Conservation (phyloP, 2,329 filamentous ascomycete species). For the Fusarium burgessii region DNA sequence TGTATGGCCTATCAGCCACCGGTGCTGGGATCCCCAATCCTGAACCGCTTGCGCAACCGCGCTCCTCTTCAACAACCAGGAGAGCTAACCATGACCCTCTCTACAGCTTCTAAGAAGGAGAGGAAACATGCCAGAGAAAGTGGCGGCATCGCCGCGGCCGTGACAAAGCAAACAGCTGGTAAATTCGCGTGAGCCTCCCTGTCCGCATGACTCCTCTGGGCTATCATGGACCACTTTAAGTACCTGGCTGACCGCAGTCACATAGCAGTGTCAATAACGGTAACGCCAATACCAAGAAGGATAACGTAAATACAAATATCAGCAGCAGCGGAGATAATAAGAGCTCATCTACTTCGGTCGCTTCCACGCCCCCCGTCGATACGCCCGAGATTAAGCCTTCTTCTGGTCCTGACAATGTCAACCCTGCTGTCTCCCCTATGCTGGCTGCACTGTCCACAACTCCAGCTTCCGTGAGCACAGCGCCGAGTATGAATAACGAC, state of each 20-base stretch:
- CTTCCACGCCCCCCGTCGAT: constrained; percentile 58
- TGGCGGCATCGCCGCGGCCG: constrained; percentile 64
- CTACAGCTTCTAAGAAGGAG: constrained; percentile 62
- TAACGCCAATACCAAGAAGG: constrained; percentile 49
- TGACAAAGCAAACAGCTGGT: constrained; percentile 64
- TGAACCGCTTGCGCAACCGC: constrained; percentile 33
- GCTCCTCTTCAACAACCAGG: constrained; percentile 16
- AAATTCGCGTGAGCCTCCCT: constrained; percentile 62
- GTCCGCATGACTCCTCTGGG: constrained; percentile 47
- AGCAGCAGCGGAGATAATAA: constrained; percentile 51
- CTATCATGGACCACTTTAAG: constrained; percentile 20
- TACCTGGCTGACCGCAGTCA: constrained; percentile 44
- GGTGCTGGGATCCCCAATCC: background rate
- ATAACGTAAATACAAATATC: constrained; percentile 41
- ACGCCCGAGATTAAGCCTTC: constrained; percentile 61
- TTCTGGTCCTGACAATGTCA: constrained; percentile 57
- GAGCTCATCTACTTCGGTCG: constrained; percentile 55
- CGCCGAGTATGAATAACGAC: constrained; percentile 60
- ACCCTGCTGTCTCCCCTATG: constrained; percentile 58
- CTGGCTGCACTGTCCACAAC: constrained; percentile 62
- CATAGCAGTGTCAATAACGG: constrained; percentile 40
- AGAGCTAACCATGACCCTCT: constrained; percentile 45
- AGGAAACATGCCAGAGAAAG: constrained; percentile 67
- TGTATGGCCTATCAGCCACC: constrained; percentile 22
- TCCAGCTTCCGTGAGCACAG: constrained; percentile 62